Conservation (phyloP, 2,329 filamentous ascomycete genomes). For the Clonostachys byssicola region DNA sequence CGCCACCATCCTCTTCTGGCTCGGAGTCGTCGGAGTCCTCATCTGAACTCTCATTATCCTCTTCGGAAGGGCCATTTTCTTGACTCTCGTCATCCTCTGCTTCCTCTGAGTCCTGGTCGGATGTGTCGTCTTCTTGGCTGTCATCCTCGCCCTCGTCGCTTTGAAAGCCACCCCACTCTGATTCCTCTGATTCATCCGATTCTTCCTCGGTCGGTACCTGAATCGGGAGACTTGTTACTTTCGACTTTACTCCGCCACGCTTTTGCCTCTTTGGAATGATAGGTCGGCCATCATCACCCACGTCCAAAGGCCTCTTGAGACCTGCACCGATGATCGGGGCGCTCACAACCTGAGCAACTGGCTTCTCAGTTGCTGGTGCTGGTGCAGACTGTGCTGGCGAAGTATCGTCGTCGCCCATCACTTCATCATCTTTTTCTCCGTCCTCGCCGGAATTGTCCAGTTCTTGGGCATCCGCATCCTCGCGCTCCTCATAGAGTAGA, state of each 20-base stretch:
- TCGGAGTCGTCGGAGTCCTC: constrained; percentile 21
- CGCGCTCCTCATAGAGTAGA: constrained; percentile 44
- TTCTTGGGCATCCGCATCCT: constrained; percentile 7
- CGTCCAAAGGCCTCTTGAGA: constrained; percentile 79
- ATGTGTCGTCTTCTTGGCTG: constrained; percentile 16
- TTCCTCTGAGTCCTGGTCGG: constrained; percentile 1
- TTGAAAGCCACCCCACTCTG: constrained; percentile 60
- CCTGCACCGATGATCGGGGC: constrained; percentile 59
- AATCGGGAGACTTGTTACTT: constrained; percentile 32
- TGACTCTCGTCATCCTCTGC: constrained; percentile 16
- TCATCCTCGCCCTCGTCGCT: constrained; percentile 15
- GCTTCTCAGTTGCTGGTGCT: background rate
- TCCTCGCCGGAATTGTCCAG: constrained; percentile 14
- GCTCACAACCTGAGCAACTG: background rate
- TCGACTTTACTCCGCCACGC: constrained; percentile 56
- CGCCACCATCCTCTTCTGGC: constrained; percentile 15
- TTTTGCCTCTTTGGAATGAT: constrained; percentile 80
- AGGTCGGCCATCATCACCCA: constrained; percentile 75
- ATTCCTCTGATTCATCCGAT: constrained; percentile 21
- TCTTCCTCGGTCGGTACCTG: constrained; percentile 34
- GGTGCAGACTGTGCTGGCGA: constrained; percentile 9
- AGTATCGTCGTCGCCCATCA: constrained; percentile 1
- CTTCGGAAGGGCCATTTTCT: constrained; percentile 9
- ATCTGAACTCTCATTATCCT: constrained; percentile 6
- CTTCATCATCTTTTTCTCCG: constrained; percentile 19